phyloP scores from a whole-genome alignment of 169 alveolate species.

The Theileria orientalis region DNA sequence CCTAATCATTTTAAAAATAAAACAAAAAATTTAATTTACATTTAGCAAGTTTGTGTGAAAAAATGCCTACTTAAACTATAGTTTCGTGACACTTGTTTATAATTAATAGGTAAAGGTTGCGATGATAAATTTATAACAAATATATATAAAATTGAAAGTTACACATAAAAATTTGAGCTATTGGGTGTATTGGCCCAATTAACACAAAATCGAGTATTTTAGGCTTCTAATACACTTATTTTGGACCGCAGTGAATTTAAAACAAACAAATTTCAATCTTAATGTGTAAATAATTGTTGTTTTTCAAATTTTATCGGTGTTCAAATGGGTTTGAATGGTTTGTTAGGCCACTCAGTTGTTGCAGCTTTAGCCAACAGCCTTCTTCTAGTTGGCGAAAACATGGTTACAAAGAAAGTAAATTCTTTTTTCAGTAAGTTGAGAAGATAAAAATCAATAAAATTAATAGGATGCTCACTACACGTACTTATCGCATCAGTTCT shows the following conservation, averaged over 20 bases:
- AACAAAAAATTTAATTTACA: background rate
- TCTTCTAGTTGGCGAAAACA: conserved; percentile 29
- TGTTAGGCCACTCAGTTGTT: conserved; percentile 40
- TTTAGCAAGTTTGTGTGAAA: background rate
- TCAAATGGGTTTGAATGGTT: conserved; percentile 36
- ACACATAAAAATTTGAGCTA: too few species aligned
- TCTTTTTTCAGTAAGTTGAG: conserved; percentile 22
- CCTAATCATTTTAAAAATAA: background rate
- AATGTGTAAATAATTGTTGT: too few species aligned
- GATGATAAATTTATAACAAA: too few species aligned
- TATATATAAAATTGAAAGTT: too few species aligned
- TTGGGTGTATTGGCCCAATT: too few species aligned
- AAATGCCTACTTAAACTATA: background rate
- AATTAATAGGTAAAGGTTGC: too few species aligned
- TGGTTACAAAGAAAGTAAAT: conserved; percentile 8
- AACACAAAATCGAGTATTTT: too few species aligned
- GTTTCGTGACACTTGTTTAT: too few species aligned
- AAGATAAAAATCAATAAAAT: background rate
- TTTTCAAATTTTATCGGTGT: too few species aligned
- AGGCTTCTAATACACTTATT: too few species aligned
- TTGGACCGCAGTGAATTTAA: too few species aligned
- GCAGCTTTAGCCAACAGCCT: conserved; percentile 40
- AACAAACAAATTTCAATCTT: too few species aligned
- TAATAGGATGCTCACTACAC: conserved; percentile 34
- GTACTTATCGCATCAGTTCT: conserved; percentile 30